These are phyloP conservation scores for Trichothecium sympodiale DNA, from an alignment of 2,329 filamentous ascomycete species.

Conservation along the genomic window DNA sequence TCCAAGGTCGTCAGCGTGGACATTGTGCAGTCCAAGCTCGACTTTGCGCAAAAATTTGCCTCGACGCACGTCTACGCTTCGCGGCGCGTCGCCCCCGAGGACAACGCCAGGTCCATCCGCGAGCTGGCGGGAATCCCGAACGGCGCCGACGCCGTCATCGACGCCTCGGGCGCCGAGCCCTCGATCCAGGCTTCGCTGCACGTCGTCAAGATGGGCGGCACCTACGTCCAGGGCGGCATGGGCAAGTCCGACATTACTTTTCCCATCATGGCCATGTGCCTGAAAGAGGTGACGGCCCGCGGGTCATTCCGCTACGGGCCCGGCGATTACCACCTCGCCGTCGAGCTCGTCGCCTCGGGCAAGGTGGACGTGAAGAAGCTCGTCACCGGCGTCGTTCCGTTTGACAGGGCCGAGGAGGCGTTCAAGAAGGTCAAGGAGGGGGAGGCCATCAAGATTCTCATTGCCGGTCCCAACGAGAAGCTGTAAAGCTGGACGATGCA, in stretches of 20 bases:
- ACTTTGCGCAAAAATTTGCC: constrained; percentile 64
- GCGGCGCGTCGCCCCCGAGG: constrained; percentile 49
- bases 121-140: constrained; percentile 49
- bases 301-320: constrained; percentile 84
- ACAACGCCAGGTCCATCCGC: constrained; percentile 63
- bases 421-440: constrained; percentile 80
- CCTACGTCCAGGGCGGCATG: constrained; percentile 83
- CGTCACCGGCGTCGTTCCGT: constrained; percentile 66
- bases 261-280: constrained; percentile 81
- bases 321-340: constrained; percentile 77
- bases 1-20: constrained; percentile 77
- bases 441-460: constrained; percentile 62
- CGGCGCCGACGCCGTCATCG: constrained; percentile 70
- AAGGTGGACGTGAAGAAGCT: constrained; percentile 74
- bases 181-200: constrained; percentile 68
- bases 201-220: constrained; percentile 58
- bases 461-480: constrained; percentile 55
- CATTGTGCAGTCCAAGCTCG: constrained; percentile 67
- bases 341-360: constrained; percentile 63
- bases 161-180: constrained; percentile 68
- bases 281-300: constrained; percentile 78
- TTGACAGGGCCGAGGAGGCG: constrained; percentile 72
- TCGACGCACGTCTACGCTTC: constrained; percentile 62
- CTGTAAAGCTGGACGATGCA: too few species aligned
- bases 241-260: constrained; percentile 79